Evolutionary conservation across 2,329 filamentous ascomycete genomes (phyloP), one percentile per base, ranked within the genome.

Genomic region (Triangularia verruculosa): DNA sequence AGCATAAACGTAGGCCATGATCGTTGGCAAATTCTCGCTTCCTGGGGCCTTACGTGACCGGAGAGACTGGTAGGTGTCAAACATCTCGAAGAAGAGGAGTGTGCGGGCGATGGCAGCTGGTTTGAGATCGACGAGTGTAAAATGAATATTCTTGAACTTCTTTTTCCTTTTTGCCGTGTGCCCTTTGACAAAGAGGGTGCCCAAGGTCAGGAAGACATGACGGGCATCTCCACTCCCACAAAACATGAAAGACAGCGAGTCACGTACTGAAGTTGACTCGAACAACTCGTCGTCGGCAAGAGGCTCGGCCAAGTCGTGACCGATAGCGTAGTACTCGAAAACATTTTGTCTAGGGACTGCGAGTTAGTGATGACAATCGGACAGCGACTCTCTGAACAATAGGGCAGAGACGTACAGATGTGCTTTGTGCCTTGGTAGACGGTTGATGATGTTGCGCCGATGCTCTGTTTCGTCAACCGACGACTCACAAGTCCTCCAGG

Each of bases 161-260:
- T 55, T 24, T 12, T 54, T 61, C 20, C 22, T 11, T 1, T 39
- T 17, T 2, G n/a, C 30, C 64, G 51, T 5, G 3, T 52, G 27
- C 47, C 1, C 6, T 67, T 24, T 22, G n/a, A 17, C 17, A 55
- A 57, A 17, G n/a, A 72, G 60, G 6, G 69, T 66, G 4, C 24
- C 12, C 20, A 70, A 70, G 25, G n/a, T n/a, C n/a, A n/a, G n/a
- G n/a, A n/a, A n/a, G n/a, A 71, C 30, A 30, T 71, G 64, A 4
- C 68, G 67, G 15, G 63, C 70, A 51, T 73, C 70, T 11, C 71
- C 71, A 58, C 64, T 67, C 22, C 71, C 68, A 17, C 67, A 70
- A 54, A 72, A 68, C 32, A 73, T 59, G 20, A 67, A 24, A 8
- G 61, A 52, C 30, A 72, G 20, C 20, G 68, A 57, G 20, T 64